Evolutionary conservation across 1,284 basidiomycete species (phyloP).

Genomic region (Apiotrichum laibachii): DNA sequence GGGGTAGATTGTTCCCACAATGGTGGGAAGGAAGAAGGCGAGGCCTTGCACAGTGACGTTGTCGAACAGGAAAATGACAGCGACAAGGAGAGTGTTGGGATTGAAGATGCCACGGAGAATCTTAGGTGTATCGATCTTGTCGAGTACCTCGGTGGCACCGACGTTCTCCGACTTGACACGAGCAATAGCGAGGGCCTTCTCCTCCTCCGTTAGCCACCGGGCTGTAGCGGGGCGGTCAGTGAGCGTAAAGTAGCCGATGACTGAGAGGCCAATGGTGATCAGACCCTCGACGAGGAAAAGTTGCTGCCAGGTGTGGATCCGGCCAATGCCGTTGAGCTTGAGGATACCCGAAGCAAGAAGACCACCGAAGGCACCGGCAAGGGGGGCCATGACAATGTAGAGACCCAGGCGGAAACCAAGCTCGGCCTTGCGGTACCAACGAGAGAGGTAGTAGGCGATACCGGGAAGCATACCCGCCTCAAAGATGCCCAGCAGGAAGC

Average conservation of each 20-base stretch:
- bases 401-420: slow-evolving; percentile 23
- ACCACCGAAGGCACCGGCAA: slow-evolving; percentile 22
- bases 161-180: slow-evolving; percentile 48
- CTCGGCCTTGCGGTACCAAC: slow-evolving; percentile 25
- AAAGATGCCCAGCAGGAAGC: slow-evolving; percentile 30
- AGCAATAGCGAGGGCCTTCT: slow-evolving; percentile 29
- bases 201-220: slow-evolving; percentile 25
- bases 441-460: slow-evolving; percentile 24
- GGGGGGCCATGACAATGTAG: slow-evolving; percentile 21
- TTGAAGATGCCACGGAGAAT: slow-evolving; percentile 30
- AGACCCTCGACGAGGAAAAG: slow-evolving; percentile 24
- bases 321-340: slow-evolving; percentile 15
- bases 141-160: slow-evolving; percentile 37
- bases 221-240: slow-evolving; percentile 41
- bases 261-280: slow-evolving; percentile 16
- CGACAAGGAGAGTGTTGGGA: slow-evolving; percentile 28
- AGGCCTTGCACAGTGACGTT: slow-evolving; percentile 48
- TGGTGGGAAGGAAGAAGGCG: slow-evolving; percentile 46
- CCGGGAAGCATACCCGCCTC: slow-evolving; percentile 29
- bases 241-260: slow-evolving; percentile 32
- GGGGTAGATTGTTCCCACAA: slow-evolving; percentile 49
- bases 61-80: slow-evolving; percentile 48
- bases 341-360: slow-evolving; percentile 22
- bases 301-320: slow-evolving; percentile 18
- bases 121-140: slow-evolving; percentile 29